Percentiles rank a stretch among this genome's conserved stretches.
These are phyloP conservation scores for Hymenoscyphus scutula DNA, from an alignment of 2,329 filamentous ascomycete genomes.

Conservation along the genomic window DNA sequence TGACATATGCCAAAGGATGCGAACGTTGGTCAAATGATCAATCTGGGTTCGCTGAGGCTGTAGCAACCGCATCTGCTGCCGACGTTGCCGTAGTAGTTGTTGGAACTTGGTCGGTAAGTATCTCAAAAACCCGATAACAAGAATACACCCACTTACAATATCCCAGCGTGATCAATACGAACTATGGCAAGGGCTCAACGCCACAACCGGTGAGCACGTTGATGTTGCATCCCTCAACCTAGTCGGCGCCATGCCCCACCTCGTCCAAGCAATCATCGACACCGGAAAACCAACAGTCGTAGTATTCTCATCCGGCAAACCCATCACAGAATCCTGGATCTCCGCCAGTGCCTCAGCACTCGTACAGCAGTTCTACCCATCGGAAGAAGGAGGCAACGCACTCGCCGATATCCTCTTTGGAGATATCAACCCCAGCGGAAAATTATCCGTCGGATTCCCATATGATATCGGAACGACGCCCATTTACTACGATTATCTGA, in stretches of 20 bases:
- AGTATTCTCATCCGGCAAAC: constrained; percentile 78
- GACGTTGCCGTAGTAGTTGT: constrained; percentile 73
- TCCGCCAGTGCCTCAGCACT: constrained; percentile 62
- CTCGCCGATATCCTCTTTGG: constrained; percentile 79
- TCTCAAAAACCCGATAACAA: not conserved
- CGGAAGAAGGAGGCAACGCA: constrained; percentile 79
- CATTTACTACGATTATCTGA: constrained; percentile 70
- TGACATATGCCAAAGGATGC: constrained; percentile 68
- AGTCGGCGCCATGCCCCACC: constrained; percentile 65
- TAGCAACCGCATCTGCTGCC: constrained; percentile 62
- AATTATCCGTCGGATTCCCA: constrained; percentile 71
- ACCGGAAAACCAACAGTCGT: constrained; percentile 75
- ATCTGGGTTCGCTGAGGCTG: constrained; percentile 63
- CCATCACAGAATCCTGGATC: constrained; percentile 72
- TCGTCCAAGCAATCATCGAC: constrained; percentile 65
- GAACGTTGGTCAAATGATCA: constrained; percentile 71
- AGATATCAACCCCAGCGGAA: constrained; percentile 64
- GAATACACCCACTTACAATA: not conserved
- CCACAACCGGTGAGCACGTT: constrained; percentile 73
- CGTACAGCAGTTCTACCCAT: constrained; percentile 73
- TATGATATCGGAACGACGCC: constrained; percentile 65
- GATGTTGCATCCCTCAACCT: constrained; percentile 63
- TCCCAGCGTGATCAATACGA: constrained; percentile 62
- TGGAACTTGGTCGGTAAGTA: constrained; percentile 62
- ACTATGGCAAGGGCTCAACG: constrained; percentile 68